Evolutionary conservation across 73 alveolate species (phyloP).

Genomic region (Breviolum minutum): DNA sequence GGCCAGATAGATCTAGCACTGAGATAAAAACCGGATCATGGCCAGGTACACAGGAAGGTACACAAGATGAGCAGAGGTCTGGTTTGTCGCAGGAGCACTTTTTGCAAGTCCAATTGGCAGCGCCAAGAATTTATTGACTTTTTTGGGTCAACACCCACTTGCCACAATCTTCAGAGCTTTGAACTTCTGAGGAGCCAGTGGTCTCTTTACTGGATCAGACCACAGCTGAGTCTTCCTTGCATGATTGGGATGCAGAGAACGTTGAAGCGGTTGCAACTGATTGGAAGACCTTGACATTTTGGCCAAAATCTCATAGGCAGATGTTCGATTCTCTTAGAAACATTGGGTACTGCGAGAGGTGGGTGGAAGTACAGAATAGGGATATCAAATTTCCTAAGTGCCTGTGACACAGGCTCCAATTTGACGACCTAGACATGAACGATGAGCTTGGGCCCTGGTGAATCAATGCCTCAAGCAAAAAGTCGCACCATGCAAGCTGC

Average conservation of each 20-base stretch:
- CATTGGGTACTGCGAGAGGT: neutral
- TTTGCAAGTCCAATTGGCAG: neutral
- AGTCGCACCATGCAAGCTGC: too few species aligned
- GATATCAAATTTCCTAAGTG: neutral
- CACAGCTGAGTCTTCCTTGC: conserved; percentile 66
- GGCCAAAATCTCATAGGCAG: neutral
- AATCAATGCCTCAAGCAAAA: too few species aligned
- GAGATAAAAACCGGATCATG: too few species aligned
- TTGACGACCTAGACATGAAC: conserved; percentile 80
- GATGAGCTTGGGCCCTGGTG: conserved; percentile 13
- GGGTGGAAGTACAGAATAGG: neutral
- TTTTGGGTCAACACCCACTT: too few species aligned
- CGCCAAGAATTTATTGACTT: neutral
- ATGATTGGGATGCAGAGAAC: neutral
- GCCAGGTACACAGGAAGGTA: conserved; percentile 71
- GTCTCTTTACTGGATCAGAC: conserved; percentile 90
- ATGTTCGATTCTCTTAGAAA: neutral
- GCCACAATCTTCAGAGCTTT: too few species aligned
- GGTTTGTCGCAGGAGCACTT: conserved; percentile 48
- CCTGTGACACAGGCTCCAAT: conserved; percentile 22
- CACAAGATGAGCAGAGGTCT: conserved; percentile 83
- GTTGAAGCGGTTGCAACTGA: neutral
- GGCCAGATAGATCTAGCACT: too few species aligned
- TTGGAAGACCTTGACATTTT: neutral
- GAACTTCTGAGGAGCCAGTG: conserved; percentile 60